phyloP scores from a whole-genome alignment of 257 asterid genomes.

The Nyctanthes arbortristis region DNA sequence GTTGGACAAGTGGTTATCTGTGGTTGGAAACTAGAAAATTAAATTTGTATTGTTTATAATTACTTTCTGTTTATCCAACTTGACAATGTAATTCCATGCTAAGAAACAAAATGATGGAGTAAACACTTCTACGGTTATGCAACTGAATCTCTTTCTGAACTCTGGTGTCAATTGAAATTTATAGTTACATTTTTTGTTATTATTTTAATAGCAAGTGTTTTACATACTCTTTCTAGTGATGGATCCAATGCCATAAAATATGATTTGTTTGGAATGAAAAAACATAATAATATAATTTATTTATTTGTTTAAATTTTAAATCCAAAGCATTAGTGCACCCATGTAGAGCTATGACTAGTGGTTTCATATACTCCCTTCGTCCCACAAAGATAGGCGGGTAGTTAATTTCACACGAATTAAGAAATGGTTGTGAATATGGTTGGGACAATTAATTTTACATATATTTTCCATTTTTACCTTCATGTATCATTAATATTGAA shows the following conservation, averaged over 20 bases:
- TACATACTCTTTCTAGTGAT: neutral
- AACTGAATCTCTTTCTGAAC: neutral
- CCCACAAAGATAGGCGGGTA: no score
- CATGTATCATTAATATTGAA: no score
- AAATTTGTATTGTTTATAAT: neutral
- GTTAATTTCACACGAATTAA: no score
- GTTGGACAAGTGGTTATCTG: neutral
- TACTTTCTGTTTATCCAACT: neutral
- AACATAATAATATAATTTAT: neutral
- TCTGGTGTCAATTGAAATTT: neutral
- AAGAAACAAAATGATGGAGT: neutral
- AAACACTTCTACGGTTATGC: neutral
- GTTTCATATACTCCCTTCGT: neutral
- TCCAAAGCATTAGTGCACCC: neutral
- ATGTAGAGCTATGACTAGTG: neutral
- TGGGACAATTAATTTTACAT: no score
- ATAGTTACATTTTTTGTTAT: neutral
- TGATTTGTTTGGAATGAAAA: no score
- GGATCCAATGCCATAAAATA: neutral
- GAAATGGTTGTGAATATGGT: no score
- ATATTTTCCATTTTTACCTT: no score
- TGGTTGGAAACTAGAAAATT: neutral
- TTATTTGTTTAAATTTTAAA: no score
- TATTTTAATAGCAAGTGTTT: neutral
- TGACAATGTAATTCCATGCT: neutral